phyloP scores from a whole-genome alignment of 176 grass and related monocot genomes.

The Calamus simplicifolius region DNA sequence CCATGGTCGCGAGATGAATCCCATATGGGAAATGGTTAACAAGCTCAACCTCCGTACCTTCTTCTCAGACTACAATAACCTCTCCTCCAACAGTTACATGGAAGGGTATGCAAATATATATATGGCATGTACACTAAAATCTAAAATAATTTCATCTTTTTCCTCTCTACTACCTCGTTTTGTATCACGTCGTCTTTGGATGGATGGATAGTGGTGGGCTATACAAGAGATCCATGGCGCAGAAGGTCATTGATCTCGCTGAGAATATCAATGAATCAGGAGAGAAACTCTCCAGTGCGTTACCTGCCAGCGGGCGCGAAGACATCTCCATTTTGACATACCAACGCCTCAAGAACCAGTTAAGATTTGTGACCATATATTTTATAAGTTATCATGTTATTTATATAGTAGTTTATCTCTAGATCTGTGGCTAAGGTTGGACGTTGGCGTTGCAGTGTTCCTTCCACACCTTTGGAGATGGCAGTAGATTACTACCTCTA shows the following conservation, averaged over 20 bases:
- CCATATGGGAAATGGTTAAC: conserved; percentile 62
- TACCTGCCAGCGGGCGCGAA: conserved; percentile 18
- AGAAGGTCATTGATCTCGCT: conserved; percentile 17
- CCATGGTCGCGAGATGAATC: conserved; percentile 33
- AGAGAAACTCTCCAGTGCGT: conserved; percentile 9
- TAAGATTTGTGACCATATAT: neutral
- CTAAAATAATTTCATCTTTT: neutral
- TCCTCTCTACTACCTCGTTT: neutral
- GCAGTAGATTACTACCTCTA: conserved; percentile 46
- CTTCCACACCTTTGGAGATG: conserved; percentile 44
- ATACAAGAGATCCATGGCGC: conserved; percentile 13
- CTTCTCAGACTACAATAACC: conserved; percentile 31
- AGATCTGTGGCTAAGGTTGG: too few relatives aligned
- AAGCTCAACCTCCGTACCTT: conserved; percentile 49
- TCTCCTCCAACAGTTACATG: conserved; percentile 40
- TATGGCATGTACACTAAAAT: neutral
- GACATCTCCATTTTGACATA: conserved; percentile 50
- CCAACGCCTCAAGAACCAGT: conserved; percentile 48
- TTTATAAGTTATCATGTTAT: too few relatives aligned
- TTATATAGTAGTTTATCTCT: too few relatives aligned
- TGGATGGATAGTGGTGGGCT: conserved; percentile 35
- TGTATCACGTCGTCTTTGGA: neutral
- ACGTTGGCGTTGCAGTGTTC: conserved; percentile 10
- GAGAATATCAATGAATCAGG: conserved; percentile 1
- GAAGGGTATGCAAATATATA: conserved; percentile 21